These are phyloP conservation scores for Hypoxylon crocopeplum DNA, from an alignment of 495 filamentous ascomycete species.

Conservation along the genomic window DNA sequence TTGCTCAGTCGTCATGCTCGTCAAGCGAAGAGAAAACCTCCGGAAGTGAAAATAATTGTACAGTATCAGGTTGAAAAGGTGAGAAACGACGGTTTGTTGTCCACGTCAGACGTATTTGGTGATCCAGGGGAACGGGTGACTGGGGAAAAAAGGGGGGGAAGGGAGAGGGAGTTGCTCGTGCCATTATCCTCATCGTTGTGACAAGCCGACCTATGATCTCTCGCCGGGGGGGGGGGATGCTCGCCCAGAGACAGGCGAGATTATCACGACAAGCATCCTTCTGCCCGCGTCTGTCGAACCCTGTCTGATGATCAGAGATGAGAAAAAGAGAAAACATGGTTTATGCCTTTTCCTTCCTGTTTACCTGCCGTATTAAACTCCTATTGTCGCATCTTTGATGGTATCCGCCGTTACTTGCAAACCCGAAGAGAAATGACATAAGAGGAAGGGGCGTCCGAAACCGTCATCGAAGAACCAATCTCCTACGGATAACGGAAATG, in stretches of 20 bases:
- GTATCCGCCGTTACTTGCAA: conserved; percentile 39
- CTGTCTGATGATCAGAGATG: conserved; percentile 33
- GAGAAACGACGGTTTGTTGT: conserved; percentile 40
- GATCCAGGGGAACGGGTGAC: too few relatives aligned
- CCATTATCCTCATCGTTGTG: conserved; percentile 31
- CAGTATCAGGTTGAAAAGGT: conserved; percentile 40
- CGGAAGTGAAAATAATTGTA: conserved; percentile 47
- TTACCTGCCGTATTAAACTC: conserved; percentile 48
- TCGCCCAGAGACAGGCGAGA: conserved; percentile 24
- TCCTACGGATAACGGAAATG: conserved; percentile 10
- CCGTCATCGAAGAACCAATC: conserved; percentile 20
- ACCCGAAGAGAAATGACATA: conserved; percentile 35
- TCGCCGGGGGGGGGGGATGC: conserved; percentile 16
- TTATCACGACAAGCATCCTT: conserved; percentile 35
- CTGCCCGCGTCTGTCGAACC: conserved; percentile 30
- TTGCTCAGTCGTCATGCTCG: conserved; percentile 45
- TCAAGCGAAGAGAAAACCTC: conserved; percentile 43
- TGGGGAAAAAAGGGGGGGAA: conserved; percentile 17
- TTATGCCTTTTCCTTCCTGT: conserved; percentile 45
- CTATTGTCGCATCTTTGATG: conserved; percentile 40
- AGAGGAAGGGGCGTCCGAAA: conserved; percentile 23
- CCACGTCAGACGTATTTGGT: conserved; percentile 38
- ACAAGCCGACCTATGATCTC: conserved; percentile 15
- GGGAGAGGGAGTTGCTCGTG: conserved; percentile 22
- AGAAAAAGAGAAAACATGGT: conserved; percentile 29